Conservation (phyloP, 768 basidiomycete species). For the Boletus vinaceobasis region DNA sequence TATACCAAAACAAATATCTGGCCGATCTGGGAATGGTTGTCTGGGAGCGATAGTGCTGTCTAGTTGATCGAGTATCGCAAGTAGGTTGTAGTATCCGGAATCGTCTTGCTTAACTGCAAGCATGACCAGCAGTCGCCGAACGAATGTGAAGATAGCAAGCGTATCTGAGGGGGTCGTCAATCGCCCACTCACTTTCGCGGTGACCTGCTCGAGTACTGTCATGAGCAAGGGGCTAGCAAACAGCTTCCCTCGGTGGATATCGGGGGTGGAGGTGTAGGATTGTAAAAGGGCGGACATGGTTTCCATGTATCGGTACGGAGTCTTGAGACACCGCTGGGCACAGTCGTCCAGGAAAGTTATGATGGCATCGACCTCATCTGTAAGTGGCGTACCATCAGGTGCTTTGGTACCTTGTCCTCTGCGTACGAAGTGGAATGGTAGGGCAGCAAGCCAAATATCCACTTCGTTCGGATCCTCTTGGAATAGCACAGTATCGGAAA, state of each 20-base stretch:
- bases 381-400: constrained; percentile 51
- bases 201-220: constrained; percentile 75
- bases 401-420: constrained; percentile 37
- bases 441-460: constrained; percentile 64
- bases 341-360: constrained; percentile 83
- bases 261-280: constrained; percentile 4
- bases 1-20: constrained; percentile 39
- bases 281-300: constrained; percentile 43
- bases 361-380: constrained; percentile 55
- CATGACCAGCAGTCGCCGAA: constrained; percentile 59
- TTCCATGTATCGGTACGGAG: constrained; percentile 85
- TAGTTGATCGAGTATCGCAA: constrained; percentile 35
- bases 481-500: constrained; percentile 74
- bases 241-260: constrained; percentile 24
- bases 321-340: constrained; percentile 73
- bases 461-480: constrained; percentile 73
- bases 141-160: constrained; percentile 59
- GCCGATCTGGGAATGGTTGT: constrained; percentile 33
- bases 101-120: constrained; percentile 54
- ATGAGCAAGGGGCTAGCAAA: constrained; percentile 74
- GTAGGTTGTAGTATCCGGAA: constrained; percentile 33
- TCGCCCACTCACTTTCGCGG: constrained; percentile 58
- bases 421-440: constrained; percentile 44
- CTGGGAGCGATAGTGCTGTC: constrained; percentile 31
- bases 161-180: constrained; percentile 57